Conservation (phyloP, 2,329 filamentous ascomycete genomes). For the Sporothrix humicola region DNA sequence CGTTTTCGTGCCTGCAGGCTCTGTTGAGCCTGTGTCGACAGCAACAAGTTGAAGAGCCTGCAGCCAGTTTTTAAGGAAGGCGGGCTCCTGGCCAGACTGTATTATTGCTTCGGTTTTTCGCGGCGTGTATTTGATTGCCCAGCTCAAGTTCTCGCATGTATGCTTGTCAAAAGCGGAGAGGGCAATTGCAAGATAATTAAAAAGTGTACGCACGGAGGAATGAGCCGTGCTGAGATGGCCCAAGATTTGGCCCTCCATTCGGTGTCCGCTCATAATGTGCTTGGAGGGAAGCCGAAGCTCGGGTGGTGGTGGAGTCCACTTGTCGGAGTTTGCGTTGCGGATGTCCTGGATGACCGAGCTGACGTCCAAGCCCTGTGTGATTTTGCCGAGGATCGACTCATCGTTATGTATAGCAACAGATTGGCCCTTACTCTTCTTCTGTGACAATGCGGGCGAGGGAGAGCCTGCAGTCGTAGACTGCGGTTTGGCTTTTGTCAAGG, state of each 20-base stretch:
- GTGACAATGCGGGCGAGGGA: neutral
- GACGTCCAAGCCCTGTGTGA: constrained; percentile 50
- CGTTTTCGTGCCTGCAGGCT: constrained; percentile 44
- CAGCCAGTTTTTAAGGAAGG: constrained; percentile 81
- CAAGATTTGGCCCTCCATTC: constrained; percentile 57
- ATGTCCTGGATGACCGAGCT: constrained; percentile 45
- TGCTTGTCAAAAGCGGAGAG: constrained; percentile 82
- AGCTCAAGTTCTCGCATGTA: constrained; percentile 73
- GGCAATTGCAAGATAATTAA: constrained; percentile 61
- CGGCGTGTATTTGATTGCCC: constrained; percentile 88
- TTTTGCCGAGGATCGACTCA: constrained; percentile 52
- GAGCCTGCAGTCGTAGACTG: too few species aligned
- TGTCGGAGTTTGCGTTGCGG: constrained; percentile 47
- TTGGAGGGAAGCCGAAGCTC: constrained; percentile 61
- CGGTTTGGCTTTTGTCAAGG: too few species aligned
- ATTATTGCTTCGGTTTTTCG: constrained; percentile 71
- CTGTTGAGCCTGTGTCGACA: constrained; percentile 66
- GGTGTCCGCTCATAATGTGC: constrained; percentile 63
- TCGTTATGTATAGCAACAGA: constrained; percentile 48
- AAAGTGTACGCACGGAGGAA: constrained; percentile 50
- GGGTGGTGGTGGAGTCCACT: constrained; percentile 53
- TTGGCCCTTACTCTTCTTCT: constrained; percentile 59
- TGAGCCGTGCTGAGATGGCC: constrained; percentile 51
- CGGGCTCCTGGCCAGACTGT: constrained; percentile 72
- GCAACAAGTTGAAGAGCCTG: constrained; percentile 74